These are phyloP conservation scores for Wickerhamomyces bovis DNA, from an alignment of 805 yeast species.

Conservation along the genomic window DNA sequence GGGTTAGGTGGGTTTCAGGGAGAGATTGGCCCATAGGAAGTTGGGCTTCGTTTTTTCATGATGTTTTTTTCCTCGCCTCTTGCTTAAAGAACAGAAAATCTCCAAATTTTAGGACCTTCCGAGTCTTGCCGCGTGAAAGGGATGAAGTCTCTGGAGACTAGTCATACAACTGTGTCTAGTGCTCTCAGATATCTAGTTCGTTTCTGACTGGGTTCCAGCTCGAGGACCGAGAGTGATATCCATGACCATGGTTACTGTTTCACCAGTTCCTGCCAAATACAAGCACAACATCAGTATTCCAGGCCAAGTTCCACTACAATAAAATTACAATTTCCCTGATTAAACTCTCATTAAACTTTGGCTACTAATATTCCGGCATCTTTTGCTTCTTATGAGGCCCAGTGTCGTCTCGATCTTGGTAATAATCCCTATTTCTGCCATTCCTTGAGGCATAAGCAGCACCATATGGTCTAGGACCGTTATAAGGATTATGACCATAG, in stretches of 20 bases:
- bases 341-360: not conserved
- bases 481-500: not conserved
- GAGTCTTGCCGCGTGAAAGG: not conserved
- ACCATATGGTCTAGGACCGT: not conserved
- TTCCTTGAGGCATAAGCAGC: not conserved
- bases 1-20: not conserved
- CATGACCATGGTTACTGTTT: not conserved
- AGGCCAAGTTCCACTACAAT: too few relatives aligned
- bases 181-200: not conserved
- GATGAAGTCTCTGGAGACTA: too few relatives aligned
- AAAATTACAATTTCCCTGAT: not conserved
- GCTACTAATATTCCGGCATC: not conserved
- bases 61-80: not conserved
- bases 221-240: not conserved
- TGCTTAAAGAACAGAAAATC: not conserved
- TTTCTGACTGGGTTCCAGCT: not conserved
- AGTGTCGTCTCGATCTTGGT: not conserved
- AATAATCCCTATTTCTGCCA: not conserved
- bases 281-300: not conserved
- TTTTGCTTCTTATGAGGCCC: not conserved
- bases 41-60: not conserved
- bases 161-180: not conserved
- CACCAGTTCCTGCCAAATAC: not conserved
- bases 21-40: not conserved
- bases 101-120: not conserved